These are phyloP conservation scores for Vigna radiata DNA, from an alignment of 306 rosid species.

Conservation along the genomic window DNA sequence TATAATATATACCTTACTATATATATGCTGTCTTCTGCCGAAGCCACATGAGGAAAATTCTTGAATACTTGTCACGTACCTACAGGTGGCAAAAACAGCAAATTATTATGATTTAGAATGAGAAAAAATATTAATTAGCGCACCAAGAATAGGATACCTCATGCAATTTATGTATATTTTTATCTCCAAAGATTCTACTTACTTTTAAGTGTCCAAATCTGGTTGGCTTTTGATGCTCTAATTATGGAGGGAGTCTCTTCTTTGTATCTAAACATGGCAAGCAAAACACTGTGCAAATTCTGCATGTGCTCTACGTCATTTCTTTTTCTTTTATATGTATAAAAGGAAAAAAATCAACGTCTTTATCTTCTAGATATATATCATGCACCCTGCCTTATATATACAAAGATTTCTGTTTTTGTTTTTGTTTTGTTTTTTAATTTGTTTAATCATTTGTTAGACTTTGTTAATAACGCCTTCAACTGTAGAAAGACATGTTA, in stretches of 20 bases:
- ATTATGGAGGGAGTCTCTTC: conserved; percentile 41
- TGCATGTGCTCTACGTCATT: background rate
- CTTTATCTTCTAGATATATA: conserved; percentile 25
- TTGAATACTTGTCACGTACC: conserved; percentile 1
- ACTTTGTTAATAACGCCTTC: background rate
- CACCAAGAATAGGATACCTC: conserved; percentile 41
- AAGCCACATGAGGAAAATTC: background rate
- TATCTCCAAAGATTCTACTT: conserved; percentile 33
- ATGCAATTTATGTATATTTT: background rate
- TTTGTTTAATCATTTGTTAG: conserved; percentile 19
- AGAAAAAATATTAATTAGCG: background rate
- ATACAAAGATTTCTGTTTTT: conserved; percentile 3
- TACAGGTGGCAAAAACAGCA: conserved; percentile 20
- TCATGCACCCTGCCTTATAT: conserved; percentile 35
- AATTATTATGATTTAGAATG: background rate
- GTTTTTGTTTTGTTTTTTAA: background rate
- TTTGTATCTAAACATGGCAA: conserved; percentile 28
- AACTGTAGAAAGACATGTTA: background rate
- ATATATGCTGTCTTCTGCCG: background rate
- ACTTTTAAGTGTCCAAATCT: conserved; percentile 36
- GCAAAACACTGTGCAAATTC: conserved; percentile 5
- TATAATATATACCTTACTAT: background rate
- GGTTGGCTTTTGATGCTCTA: conserved; percentile 46
- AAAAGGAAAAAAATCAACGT: conserved; percentile 29
- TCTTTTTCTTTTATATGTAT: conserved; percentile 7